These are phyloP conservation scores for Suillus variegatus DNA, from an alignment of 768 basidiomycete species.

Conservation along the genomic window DNA sequence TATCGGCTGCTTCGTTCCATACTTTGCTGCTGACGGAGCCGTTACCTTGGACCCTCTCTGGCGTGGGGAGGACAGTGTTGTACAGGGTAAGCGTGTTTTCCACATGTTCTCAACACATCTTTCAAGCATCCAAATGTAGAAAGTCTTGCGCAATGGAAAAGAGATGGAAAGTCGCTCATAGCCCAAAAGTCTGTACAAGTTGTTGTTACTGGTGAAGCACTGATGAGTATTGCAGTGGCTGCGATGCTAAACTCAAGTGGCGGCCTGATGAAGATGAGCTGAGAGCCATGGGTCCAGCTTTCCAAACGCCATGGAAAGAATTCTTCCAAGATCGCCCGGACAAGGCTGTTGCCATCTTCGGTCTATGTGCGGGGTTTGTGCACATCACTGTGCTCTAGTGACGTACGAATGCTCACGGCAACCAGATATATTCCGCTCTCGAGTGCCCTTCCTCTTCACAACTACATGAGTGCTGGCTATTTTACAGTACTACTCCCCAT, in stretches of 20 bases:
- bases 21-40: conserved; percentile 43
- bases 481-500: too few relatives aligned
- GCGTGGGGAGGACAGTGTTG: conserved; percentile 36
- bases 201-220: too few relatives aligned
- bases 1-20: conserved; percentile 26
- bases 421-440: too few relatives aligned
- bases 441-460: too few relatives aligned
- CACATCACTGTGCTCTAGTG: too few relatives aligned
- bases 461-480: too few relatives aligned
- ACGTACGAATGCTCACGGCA: too few relatives aligned
- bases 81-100: conserved; percentile 39
- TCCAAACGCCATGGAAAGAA: conserved; percentile 21
- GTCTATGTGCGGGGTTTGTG: too few relatives aligned
- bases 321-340: conserved; percentile 20
- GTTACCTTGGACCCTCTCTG: conserved; percentile 51
- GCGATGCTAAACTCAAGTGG: conserved; percentile 23
- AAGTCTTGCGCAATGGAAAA: too few relatives aligned
- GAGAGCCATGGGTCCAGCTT: conserved; percentile 19
- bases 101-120: background rate
- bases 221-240: conserved; percentile 11
- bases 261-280: conserved; percentile 25
- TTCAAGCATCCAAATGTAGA: background rate
- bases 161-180: too few relatives aligned
- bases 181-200: conserved; percentile 10
- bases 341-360: conserved; percentile 15